Base-by-base conservation (phyloP, 2,329 filamentous ascomycete genomes). In the Talaromyces albobiverticillius region DNA sequence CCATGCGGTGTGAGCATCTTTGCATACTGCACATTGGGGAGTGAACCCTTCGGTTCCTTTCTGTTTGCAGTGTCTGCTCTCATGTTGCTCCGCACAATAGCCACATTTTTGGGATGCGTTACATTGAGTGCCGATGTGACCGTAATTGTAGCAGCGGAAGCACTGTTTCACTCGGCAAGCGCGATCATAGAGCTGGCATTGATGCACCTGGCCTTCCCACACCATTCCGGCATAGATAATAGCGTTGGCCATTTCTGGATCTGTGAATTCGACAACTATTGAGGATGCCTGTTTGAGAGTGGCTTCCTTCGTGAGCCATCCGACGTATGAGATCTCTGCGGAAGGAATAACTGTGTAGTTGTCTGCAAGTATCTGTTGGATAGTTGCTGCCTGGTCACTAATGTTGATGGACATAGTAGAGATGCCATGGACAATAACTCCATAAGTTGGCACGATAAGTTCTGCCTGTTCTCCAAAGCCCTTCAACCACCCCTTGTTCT, bases 81-180 rank as follows among this genome's bases (percentile, higher is more conserved):
- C 57, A 41, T 65, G 57, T 59, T 46, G 48, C 36, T 60, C 58
- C 10, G 59, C 56, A 51, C 60, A 66, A 60, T 63, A 64, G 59
- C 60, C 59, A 48, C 59, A 64, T 56, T 38, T 58, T 60, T 64
- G 53, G 46, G 57, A 38, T 48, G 53, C 56, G 43, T 58, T 54
- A 48, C 52, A 63, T 59, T 63, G 55, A 58, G 59, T 58, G 38
- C 56, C 60, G 45, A 62, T 65, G 53, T 64, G 58, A 41, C 62
- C 59, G 40, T 63, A 64, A 36, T 62, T 55, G 29, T 63, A 61
- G 59, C 57, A 63, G 25, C 56, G 42, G 54, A 62, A 61, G 59
- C 56, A 66, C 58, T 65, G 57, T 53, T 66, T 66, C n/a, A 66
- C 51, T 56, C 57, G 62, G 56, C 56, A 65, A 46, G 59, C 53